phyloP scores from a whole-genome alignment of 2,329 filamentous ascomycete genomes.

The Monosporascus ibericus region DNA sequence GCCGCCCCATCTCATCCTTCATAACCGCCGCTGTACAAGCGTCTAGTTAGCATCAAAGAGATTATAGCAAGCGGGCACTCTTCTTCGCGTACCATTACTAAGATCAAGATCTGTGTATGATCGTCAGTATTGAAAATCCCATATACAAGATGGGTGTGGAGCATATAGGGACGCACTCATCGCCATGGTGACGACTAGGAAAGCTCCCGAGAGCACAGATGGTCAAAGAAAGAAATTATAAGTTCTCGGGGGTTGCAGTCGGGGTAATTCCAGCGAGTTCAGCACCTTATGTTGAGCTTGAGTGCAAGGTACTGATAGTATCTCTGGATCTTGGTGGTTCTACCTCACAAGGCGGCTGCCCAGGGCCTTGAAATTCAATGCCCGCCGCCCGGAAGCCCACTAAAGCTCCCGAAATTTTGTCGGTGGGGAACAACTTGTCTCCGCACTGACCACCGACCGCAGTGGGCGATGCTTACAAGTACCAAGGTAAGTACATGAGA shows the following conservation, averaged over 20 bases:
- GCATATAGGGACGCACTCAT: slow-evolving; percentile 43
- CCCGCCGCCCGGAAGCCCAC: neutral
- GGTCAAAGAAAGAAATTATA: neutral
- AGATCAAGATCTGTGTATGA: slow-evolving; percentile 65
- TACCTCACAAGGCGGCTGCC: neutral
- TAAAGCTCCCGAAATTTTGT: neutral
- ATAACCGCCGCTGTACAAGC: slow-evolving; percentile 57
- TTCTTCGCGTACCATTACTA: slow-evolving; percentile 62
- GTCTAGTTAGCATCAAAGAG: slow-evolving; percentile 10
- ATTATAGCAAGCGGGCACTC: slow-evolving; percentile 6
- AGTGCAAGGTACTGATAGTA: no score
- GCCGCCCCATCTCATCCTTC: slow-evolving; percentile 95
- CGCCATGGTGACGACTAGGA: slow-evolving; percentile 41
- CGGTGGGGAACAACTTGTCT: neutral
- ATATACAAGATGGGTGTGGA: slow-evolving; percentile 12
- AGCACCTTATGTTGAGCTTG: neutral
- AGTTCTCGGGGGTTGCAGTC: neutral
- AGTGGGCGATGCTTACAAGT: no score
- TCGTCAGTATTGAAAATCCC: slow-evolving; percentile 15
- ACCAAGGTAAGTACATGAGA: no score
- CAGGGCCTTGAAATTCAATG: neutral
- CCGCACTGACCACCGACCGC: no score
- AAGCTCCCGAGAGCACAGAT: slow-evolving; percentile 23
- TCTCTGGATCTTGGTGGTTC: neutral
- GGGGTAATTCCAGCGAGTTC: neutral